Evolutionary conservation across 768 basidiomycete species (phyloP).

Genomic region (Serendipita sp.): DNA sequence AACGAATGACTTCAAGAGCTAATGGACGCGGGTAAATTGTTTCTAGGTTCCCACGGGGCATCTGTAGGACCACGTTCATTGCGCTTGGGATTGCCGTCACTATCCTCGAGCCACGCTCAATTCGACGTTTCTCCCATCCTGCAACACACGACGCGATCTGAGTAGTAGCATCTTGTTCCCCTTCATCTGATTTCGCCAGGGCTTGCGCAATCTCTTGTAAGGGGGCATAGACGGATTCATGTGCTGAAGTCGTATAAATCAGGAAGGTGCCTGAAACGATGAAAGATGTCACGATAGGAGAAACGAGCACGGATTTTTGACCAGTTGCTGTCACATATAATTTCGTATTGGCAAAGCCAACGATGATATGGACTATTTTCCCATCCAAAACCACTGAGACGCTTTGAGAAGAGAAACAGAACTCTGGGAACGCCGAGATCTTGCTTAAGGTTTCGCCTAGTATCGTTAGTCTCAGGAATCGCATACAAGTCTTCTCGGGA

Average conservation of each 20-base stretch:
- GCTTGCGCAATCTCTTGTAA: constrained; percentile 19
- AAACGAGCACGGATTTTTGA: constrained; percentile 11
- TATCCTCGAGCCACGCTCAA: constrained; percentile 82
- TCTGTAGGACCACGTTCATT: constrained; percentile 87
- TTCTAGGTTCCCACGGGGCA: constrained; percentile 95
- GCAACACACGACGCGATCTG: too few relatives aligned
- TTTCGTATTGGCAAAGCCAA: constrained; percentile 21
- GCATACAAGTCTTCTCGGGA: too few relatives aligned
- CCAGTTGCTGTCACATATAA: constrained; percentile 32
- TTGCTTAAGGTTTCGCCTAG: background rate
- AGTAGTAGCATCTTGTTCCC: background rate
- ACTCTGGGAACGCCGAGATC: background rate
- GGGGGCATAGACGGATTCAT: constrained; percentile 64
- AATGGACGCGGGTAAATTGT: constrained; percentile 86
- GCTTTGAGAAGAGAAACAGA: background rate
- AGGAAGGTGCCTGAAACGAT: constrained; percentile 30
- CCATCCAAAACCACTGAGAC: background rate
- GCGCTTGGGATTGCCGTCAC: constrained; percentile 74
- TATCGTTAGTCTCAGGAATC: background rate
- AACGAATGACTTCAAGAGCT: constrained; percentile 68
- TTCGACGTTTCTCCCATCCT: constrained; percentile 53
- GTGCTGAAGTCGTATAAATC: constrained; percentile 70
- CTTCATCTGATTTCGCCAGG: constrained; percentile 5
- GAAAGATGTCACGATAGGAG: constrained; percentile 19
- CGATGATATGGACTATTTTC: background rate